Percentiles rank a stretch among this genome's conserved stretches.
Evolutionary conservation across 305 asterid species (phyloP).

Genomic region (Fraxinus ornus): DNA sequence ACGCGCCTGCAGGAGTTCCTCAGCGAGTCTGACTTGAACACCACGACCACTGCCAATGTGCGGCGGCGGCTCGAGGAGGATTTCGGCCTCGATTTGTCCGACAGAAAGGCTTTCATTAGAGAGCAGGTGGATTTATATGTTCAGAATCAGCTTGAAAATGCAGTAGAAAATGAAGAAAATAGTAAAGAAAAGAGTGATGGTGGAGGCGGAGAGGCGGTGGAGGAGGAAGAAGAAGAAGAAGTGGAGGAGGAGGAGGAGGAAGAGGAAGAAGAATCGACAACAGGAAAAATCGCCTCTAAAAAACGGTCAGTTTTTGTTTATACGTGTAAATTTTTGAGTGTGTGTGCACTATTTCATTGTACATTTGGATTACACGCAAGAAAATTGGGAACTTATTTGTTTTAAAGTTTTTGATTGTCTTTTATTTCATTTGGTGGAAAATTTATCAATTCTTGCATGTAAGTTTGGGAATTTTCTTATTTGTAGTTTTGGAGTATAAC

Average conservation of each 20-base stretch:
- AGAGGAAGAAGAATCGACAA: slow-evolving; percentile 32
- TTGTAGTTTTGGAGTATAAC: not conserved
- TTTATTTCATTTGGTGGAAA: not conserved
- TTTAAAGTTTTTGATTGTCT: not conserved
- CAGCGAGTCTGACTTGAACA: slow-evolving; percentile 74
- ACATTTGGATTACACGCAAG: not conserved
- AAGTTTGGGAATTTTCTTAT: not conserved
- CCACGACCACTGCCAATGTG: slow-evolving; percentile 59
- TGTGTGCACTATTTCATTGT: not conserved
- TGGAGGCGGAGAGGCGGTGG: slow-evolving; percentile 19
- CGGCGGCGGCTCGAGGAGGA: slow-evolving; percentile 82
- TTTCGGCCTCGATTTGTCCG: slow-evolving; percentile 81
- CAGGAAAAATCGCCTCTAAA: slow-evolving; percentile 25
- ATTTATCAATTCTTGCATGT: not conserved
- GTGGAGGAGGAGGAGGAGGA: slow-evolving; percentile 36
- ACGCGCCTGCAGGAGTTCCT: slow-evolving; percentile 66
- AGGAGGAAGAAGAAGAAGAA: slow-evolving; percentile 26
- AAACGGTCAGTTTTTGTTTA: slow-evolving; percentile 36
- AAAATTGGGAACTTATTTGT: not conserved
- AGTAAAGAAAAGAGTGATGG: slow-evolving; percentile 28
- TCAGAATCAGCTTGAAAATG: slow-evolving; percentile 46
- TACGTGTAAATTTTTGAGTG: not conserved
- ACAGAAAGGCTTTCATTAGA: slow-evolving; percentile 62
- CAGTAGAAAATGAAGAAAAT: slow-evolving; percentile 35
- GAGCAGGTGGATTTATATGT: slow-evolving; percentile 75